phyloP scores from a whole-genome alignment of 768 basidiomycete species.

The Cystobasidium onofrii region DNA sequence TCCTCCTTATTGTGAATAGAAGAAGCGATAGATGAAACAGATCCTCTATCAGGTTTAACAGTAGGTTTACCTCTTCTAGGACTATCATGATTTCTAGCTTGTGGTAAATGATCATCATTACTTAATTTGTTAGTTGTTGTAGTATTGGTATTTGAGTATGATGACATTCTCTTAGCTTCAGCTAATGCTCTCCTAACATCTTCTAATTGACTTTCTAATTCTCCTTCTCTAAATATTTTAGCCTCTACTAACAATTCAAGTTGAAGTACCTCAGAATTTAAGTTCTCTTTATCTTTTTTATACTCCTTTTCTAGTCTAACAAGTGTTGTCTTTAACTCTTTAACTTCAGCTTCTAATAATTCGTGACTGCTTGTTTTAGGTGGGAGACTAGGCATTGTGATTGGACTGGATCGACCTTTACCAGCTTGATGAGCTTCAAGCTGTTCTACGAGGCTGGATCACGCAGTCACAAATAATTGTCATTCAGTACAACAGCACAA shows the following conservation, averaged over 20 bases:
- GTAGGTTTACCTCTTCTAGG: not conserved
- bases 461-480: not conserved
- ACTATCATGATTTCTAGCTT: constrained; percentile 46
- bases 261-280: constrained; percentile 77
- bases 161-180: not conserved
- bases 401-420: not conserved
- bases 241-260: constrained; percentile 87
- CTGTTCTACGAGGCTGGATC: not conserved
- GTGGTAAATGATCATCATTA: constrained; percentile 52
- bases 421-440: constrained; percentile 2
- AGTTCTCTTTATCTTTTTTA: constrained; percentile 58
- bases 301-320: constrained; percentile 40
- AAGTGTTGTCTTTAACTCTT: constrained; percentile 36
- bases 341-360: constrained; percentile 51
- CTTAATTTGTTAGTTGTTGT: not conserved
- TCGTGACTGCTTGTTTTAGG: constrained; percentile 4
- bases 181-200: constrained; percentile 10
- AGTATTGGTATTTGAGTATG: not conserved
- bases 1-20: constrained; percentile 45
- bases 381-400: not conserved
- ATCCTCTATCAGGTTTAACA: constrained; percentile 36
- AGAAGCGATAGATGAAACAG: constrained; percentile 37
- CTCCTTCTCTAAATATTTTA: constrained; percentile 90
- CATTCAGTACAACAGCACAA: not conserved
- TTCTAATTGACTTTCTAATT: constrained; percentile 63